Evolutionary conservation across 2,329 filamentous ascomycete species (phyloP), one percentile per base, ranked within the genome.

Genomic region (Sphaerulina musiva): DNA sequence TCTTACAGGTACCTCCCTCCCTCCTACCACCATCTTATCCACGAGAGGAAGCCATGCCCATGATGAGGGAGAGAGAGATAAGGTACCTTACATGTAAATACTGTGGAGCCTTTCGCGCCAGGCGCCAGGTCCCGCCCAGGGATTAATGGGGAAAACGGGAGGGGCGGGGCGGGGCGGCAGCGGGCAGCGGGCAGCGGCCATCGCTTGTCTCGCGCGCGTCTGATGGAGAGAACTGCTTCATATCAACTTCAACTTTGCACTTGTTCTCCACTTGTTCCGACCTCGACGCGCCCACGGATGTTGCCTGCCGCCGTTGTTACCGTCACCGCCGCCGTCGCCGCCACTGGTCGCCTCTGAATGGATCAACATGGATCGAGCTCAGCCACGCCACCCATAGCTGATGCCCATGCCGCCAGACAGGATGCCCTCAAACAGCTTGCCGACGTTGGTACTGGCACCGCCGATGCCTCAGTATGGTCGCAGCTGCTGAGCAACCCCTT

Each of bases 401-500:
- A 44, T 26, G 17, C 42, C 17, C 42, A 20, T 26, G 42, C 20
- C 20, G 42, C 56, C 6, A 66, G 59, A 38, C 50, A 68, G 49
- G 62, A 71, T 62, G 63, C 72, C 51, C 61, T 74, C 51, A 71
- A 70, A 59, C 69, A 73, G 42, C 56, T 71, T 36, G 64, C 66
- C 47, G 66, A 67, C 45, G 54, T 61, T 42, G 20, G 20, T 20
- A 20, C 20, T 20, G 62, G 54, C 31, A 63, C 63, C 52, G 71
- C 64, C 46, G 63, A 72, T 54, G 69, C 66, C 47, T 72, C 73
- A 5, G 57, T 76, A 17, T 70, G 75, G 48, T 66, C 69, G 17
- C 75, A 78, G 43, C 67, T 79, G 43, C 70, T 73, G 26, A 70
- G 68, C 31, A 80, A 80, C 61, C 77, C 77, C 8, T 77, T 79